phyloP scores from a whole-genome alignment of 345 rosid species.

The Ceriops decandra region DNA sequence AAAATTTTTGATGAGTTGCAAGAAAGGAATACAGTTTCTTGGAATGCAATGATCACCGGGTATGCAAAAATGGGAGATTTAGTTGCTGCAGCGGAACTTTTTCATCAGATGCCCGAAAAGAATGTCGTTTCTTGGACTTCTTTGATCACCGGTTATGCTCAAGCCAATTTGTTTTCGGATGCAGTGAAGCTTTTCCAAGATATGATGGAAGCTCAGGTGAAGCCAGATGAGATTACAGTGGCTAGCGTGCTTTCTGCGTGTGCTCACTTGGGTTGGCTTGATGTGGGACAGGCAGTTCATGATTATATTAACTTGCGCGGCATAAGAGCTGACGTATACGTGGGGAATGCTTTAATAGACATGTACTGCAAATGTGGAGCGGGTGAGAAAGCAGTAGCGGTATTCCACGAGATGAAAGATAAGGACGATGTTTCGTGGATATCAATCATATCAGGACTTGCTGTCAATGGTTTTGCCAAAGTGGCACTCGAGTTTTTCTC shows the following conservation, averaged over 20 bases:
- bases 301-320: constrained; percentile 16
- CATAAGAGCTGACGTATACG: constrained; percentile 14
- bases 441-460: constrained; percentile 23
- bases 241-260: constrained; percentile 24
- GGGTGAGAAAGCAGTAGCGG: constrained; percentile 21
- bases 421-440: constrained; percentile 24
- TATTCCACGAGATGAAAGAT: constrained; percentile 19
- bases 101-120: constrained; percentile 11
- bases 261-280: constrained; percentile 17
- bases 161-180: constrained; percentile 16
- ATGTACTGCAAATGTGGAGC: constrained; percentile 26
- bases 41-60: constrained; percentile 52
- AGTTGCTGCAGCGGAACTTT: constrained; percentile 33
- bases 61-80: constrained; percentile 37
- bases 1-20: constrained; percentile 40
- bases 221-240: constrained; percentile 22
- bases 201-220: constrained; percentile 18
- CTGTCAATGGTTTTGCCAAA: constrained; percentile 19
- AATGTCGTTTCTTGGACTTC: constrained; percentile 26
- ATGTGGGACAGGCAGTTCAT: constrained; percentile 19
- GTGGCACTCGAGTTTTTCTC: constrained; percentile 23
- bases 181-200: constrained; percentile 21
- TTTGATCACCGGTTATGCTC: constrained; percentile 19
- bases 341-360: constrained; percentile 21
- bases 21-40: constrained; percentile 45